Evolutionary conservation across 306 rosid genomes (phyloP), one percentile per base, ranked within the genome.

Genomic region (Acacia acuminata): DNA sequence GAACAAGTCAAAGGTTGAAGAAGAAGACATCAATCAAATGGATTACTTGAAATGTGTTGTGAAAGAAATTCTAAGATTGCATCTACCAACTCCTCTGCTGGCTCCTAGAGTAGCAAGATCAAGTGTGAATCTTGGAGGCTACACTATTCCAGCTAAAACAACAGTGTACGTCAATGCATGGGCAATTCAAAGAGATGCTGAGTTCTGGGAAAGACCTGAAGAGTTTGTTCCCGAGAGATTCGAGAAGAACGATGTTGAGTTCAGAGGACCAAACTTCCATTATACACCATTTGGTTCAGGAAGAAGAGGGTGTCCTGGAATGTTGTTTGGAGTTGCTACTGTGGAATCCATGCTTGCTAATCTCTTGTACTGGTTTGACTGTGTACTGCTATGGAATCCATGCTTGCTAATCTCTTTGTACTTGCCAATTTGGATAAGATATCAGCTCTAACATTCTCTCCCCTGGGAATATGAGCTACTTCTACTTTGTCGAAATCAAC

Each of bases 11-110:
- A 80, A 72, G 12, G 47, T 92, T 4, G 91, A 86, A 15, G 80
- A 79, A 40, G n/a, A 60, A 4, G 91, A 89, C 24, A 12, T 87
- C 2, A 65, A 58, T 2, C 44, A 86, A 66, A 92, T 94, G 97
- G 50, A 45, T 3, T 92, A 87, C 77, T 56, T 94, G 63, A 81
- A 88, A 25, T 87, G 88, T 68, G 80, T 88, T 0, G 5, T 86
- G 8, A 91, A 83, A 83, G 97, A 94, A 61, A 76, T 81, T 55
- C 48, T 91, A 2, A 85, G 97, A 43, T 76, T 89, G 2, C 95
- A 84, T 34, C 82, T 90, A 22, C 86, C 95, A 0, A 7, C 24
- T 24, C 74, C 94, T 22, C 81, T 90, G 2, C 0, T 85, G 19
- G 22, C 74, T 9, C 87, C 90, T n/a, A 47, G 91, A 12, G 69